Base-by-base conservation (phyloP, 2,329 filamentous ascomycete genomes). In the Ophiosphaerella narmari region DNA sequence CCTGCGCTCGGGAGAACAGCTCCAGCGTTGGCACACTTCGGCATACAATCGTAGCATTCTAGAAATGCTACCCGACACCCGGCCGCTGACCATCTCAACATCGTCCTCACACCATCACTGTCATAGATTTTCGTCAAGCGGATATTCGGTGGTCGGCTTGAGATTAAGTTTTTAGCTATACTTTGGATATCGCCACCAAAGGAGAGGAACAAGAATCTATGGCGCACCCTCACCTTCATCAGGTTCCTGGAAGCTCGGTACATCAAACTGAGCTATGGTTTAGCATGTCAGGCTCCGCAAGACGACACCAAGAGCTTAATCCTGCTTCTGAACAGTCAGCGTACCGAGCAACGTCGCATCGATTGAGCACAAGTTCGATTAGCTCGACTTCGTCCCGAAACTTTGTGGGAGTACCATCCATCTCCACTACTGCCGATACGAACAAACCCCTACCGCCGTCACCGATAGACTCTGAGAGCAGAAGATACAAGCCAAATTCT, bases 401-500 rank as follows among this genome's bases (percentile, higher is more conserved):
- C 35, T 21, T 47, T 6, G 26, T 50, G 3, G 34, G 39, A 43
- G 43, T 59, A 36, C 59, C 62, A 11, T 44, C 41, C 1, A 67
- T 67, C 48, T 65, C 56, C 6, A 66, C 62, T 16, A 62, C 54
- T 42, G 48, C 55, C 41, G 49, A 63, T 38, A 16, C 62, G 31
- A 67, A 71, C 43, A 72, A 69, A 43, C 63, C 68, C 36, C 52
- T 71, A 31, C 68, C 69, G 18, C 59, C 57, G 26, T 63, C 60
- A 11, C 65, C 67, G 5, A 50, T 60, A 18, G 59, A 55, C 33
- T 39, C 57, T 8, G 60, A 60, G n/a, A 67, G 51, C 35, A 67
- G 57, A 40, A 56, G 52, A 35, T 59, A 60, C 36, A 68, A 59
- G 41, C 54, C 66, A 24, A 42, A 59, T 6, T 55, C 58, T 8